A percentile compares a stretch with the other conserved stretches of the same genome.
Conservation (phyloP, 2,329 filamentous ascomycete genomes). For the Ceratocystis harringtonii region DNA sequence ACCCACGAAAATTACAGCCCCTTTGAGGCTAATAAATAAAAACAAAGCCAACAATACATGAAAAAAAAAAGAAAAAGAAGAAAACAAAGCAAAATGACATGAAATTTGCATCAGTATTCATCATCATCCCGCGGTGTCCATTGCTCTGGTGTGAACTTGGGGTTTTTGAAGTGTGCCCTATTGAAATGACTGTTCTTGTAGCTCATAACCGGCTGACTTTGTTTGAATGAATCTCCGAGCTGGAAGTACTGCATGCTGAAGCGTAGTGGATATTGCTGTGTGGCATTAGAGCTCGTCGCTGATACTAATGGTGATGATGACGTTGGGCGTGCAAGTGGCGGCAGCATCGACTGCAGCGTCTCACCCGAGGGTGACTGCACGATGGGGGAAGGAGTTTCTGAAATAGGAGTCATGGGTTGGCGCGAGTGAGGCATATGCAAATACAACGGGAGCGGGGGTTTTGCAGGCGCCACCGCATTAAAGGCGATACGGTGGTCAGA, state of each 20-base stretch:
- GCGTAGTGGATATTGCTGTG: slow-evolving; percentile 27
- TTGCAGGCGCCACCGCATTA: not conserved
- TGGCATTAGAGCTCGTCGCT: slow-evolving; percentile 19
- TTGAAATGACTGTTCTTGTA: slow-evolving; percentile 56
- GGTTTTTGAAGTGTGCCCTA: slow-evolving; percentile 51
- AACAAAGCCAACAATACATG: slow-evolving; percentile 3
- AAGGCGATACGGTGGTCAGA: not conserved
- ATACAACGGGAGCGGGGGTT: not conserved
- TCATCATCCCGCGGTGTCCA: slow-evolving; percentile 30
- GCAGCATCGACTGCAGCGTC: not conserved
- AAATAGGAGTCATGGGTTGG: slow-evolving; percentile 4
- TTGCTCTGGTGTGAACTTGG: slow-evolving; percentile 34
- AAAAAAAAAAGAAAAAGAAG: not conserved
- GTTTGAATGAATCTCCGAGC: slow-evolving; percentile 27
- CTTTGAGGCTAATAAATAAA: not conserved
- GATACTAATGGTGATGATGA: slow-evolving; percentile 4
- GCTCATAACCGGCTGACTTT: slow-evolving; percentile 35
- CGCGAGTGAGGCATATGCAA: slow-evolving; percentile 2
- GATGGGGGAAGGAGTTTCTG: not conserved
- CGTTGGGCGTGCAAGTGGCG: not conserved
- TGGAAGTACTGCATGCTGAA: slow-evolving; percentile 42
- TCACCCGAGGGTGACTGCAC: slow-evolving; percentile 11
- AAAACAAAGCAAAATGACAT: not conserved
- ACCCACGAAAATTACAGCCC: not conserved
- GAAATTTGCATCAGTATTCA: not conserved